Conservation (phyloP, 208 protist genomes). For the Crithidia acanthocephali region DNA sequence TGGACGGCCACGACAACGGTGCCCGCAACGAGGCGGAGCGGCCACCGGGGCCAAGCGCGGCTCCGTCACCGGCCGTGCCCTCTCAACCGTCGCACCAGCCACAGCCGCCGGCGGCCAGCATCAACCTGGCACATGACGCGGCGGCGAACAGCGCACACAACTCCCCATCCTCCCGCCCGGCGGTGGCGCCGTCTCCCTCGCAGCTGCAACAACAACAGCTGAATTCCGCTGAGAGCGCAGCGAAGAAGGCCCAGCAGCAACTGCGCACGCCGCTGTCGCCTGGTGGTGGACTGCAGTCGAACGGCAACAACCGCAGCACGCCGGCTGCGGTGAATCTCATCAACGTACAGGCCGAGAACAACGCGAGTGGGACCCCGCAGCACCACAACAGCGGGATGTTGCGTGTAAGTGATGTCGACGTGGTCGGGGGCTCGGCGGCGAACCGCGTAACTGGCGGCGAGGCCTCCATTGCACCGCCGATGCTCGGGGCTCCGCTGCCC, state of each 20-base stretch:
- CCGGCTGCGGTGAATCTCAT: neutral
- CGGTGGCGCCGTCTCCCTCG: neutral
- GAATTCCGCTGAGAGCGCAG: neutral
- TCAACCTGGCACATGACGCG: neutral
- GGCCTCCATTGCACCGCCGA: neutral
- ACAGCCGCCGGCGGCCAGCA: neutral
- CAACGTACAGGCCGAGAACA: conserved; percentile 4
- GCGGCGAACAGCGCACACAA: neutral
- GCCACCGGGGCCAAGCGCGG: conserved; percentile 4
- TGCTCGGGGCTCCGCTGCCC: neutral
- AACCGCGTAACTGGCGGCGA: neutral
- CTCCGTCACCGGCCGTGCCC: neutral
- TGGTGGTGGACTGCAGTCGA: neutral
- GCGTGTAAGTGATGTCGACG: conserved; percentile 47
- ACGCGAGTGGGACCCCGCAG: conserved; percentile 2
- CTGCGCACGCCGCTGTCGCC: neutral
- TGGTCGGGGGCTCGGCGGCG: neutral
- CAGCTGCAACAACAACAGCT: neutral
- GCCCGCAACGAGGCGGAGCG: conserved; percentile 1
- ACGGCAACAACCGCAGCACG: neutral
- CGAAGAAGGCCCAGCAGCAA: neutral
- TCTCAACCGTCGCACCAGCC: neutral
- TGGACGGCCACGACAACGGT: conserved; percentile 9
- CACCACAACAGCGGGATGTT: conserved; percentile 25
- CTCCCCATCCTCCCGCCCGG: neutral